phyloP scores from a whole-genome alignment of 345 rosid species.

The Eucalyptus erythrocorys region DNA sequence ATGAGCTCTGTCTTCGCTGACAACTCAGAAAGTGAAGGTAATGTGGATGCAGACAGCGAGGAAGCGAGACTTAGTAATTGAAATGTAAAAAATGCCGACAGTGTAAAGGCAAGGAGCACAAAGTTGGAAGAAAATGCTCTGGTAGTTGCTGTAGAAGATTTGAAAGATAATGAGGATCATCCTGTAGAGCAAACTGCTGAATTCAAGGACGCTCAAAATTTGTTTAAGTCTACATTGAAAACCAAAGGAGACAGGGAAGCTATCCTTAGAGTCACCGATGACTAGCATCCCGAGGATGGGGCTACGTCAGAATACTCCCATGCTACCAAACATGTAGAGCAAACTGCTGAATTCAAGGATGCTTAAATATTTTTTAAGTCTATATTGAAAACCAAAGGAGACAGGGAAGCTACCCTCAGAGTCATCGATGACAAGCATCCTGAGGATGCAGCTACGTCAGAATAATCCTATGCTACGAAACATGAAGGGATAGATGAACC shows the following conservation, averaged over 20 bases:
- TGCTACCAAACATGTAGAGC: background rate
- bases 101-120: background rate
- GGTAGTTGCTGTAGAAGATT: background rate
- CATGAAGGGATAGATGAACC: background rate
- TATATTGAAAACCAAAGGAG: background rate
- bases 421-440: background rate
- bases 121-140: background rate
- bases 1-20: background rate
- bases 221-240: background rate
- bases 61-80: background rate
- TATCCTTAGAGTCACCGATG: background rate
- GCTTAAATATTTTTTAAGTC: background rate
- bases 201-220: background rate
- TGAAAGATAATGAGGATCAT: background rate
- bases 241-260: background rate
- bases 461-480: background rate
- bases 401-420: background rate
- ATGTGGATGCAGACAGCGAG: background rate
- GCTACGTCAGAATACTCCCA: background rate
- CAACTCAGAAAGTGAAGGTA: background rate
- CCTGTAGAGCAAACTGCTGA: background rate
- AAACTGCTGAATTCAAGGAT: background rate
- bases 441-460: background rate
- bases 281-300: background rate
- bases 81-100: background rate